Evolutionary conservation across 2,329 filamentous ascomycete genomes (phyloP), one percentile per base, ranked within the genome.

Genomic region (Pestalotiopsis fici): DNA sequence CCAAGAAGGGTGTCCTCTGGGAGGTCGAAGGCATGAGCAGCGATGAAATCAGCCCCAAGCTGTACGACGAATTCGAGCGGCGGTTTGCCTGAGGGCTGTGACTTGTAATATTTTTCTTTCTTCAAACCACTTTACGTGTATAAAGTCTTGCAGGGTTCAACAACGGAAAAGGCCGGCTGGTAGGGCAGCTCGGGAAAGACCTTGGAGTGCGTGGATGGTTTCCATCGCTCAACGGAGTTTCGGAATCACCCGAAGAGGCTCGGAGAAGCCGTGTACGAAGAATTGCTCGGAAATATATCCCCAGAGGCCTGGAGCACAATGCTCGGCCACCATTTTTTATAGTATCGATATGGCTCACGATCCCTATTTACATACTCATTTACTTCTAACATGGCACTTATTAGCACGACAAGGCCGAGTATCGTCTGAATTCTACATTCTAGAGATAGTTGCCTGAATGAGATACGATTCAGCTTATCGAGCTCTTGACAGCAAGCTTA

Each of bases 31-130:
- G 96, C 25, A 89, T 95, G 80, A 95, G 90, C 78, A 97, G 94
- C 76, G 93, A 99, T 76, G 96, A 98, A 82, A 99, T 99, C 73
- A 95, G 88, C 65, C 96, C 96, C n/a, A 90, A 94, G 83, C 84
- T 99, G 31, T 93, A 94, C 75, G 81, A 84, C 9, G 94, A 97
- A 80, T 93, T 99, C 78, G 90, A 93, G 81, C 88, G 84, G 76
- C 87, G 92, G 66, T 98, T 98, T 81, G 85, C 64, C 15, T 69
- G 28, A 47, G 7, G 27, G 39, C 23, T 27, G n/a, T 25, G 9
- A n/a, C 27, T 35, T 61, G 59, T 31, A 21, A 13, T 18, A 35
- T 43, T 25, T 35, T 31, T 37, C 13, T 59, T 59, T 35, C 15
- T 27, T 59, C 25, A 27, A 25, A 15, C 55, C 4, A 35, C 27